Evolutionary conservation across 306 rosid genomes (phyloP).

Genomic region (Vigna mungo): DNA sequence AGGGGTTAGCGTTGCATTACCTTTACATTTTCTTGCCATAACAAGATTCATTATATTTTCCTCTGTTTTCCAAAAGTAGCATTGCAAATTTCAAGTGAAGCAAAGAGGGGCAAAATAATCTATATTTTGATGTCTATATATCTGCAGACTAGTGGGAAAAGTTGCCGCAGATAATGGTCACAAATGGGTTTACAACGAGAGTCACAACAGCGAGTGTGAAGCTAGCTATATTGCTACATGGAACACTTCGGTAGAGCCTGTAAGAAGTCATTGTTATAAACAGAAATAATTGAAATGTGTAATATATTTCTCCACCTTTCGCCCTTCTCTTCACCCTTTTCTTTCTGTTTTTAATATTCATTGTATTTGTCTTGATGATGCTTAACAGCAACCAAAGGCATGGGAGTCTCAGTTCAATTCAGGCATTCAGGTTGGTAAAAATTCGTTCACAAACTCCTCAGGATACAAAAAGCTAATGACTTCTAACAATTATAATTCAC

Average conservation of each 20-base stretch:
- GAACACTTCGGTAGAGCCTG: conserved; percentile 83
- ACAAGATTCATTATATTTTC: conserved; percentile 6
- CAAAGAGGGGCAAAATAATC: conserved; percentile 7
- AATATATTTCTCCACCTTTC: conserved; percentile 2
- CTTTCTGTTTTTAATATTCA: neutral
- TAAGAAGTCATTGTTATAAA: conserved; percentile 35
- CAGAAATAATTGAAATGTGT: neutral
- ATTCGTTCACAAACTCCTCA: neutral
- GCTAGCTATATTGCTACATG: conserved; percentile 67
- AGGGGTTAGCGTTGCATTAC: conserved; percentile 68
- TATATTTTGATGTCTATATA: conserved; percentile 16
- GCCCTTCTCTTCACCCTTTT: neutral
- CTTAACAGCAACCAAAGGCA: conserved; percentile 78
- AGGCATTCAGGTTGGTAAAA: conserved; percentile 76
- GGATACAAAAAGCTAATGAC: neutral
- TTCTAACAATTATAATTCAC: neutral
- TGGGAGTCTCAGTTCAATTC: conserved; percentile 88
- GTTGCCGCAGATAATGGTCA: conserved; percentile 85
- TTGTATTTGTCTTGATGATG: neutral
- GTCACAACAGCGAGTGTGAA: conserved; percentile 62
- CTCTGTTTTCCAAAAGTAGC: conserved; percentile 14
- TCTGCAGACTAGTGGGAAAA: conserved; percentile 78
- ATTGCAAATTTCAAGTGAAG: neutral
- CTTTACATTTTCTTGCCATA: conserved; percentile 19
- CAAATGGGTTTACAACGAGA: conserved; percentile 82